Evolutionary conservation across 2,329 filamentous ascomycete genomes (phyloP), one percentile per base, ranked within the genome.

Genomic region (Diaporthe sp.): DNA sequence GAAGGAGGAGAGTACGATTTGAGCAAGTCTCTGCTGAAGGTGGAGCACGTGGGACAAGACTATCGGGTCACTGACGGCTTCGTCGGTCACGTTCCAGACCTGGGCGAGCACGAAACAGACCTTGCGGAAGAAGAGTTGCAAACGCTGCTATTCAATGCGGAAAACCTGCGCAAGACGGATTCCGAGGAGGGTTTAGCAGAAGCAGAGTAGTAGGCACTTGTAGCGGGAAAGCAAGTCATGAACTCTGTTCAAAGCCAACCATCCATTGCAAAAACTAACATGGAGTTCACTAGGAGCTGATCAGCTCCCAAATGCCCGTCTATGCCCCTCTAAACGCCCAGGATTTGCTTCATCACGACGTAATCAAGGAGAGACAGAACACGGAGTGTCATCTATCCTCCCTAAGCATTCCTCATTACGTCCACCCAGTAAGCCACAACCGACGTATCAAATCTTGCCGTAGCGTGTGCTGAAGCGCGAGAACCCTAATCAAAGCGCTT

Each of bases 121-220:
- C 76, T 86, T 1, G 78, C 81, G 0, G 77, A 79, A 1, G 79
- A 82, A 0, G 85, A 88, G 63, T 79, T 87, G 25, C 81, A 82
- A 7, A 81, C 81, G 69, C 79, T 89, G 10, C 76, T 89, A 42
- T 88, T 88, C 73, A 85, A 81, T 22, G 83, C 83, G 1, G 87
- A 88, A 77, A 84, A 82, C 51, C 78, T 90, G 77, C 85, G 88
- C 61, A 90, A 90, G 78, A 81, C 84, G 39, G 80, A 81, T 7
- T 79, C 75, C 50, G 82, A 82, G 13, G 84, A 79, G 30, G 78
- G 74, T n/a, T 75, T 56, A 27, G 44, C 56, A 9, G 76, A 76
- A 35, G 75, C 59, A 42, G 74, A 77, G 19, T 66, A 75, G 53
- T 27, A 53, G 22, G 13, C 30, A 70, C 30, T 42, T 42, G 30